Conservation (phyloP, 2,329 filamentous ascomycete species). For the Diaporthe aspalathi region DNA sequence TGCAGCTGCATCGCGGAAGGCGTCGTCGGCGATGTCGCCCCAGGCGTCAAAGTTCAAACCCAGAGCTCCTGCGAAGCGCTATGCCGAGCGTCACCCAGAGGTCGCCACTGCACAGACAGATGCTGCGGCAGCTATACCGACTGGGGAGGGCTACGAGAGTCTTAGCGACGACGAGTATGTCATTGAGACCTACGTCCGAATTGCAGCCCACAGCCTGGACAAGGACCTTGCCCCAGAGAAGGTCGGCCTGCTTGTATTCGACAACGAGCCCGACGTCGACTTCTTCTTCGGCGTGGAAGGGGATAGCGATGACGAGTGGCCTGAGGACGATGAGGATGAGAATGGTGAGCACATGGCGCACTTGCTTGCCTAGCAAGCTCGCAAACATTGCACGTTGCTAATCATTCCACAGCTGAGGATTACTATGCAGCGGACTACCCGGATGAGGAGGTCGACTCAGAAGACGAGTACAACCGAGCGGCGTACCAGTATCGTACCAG, state of each 20-base stretch:
- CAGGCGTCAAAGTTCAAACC: conserved; percentile 62
- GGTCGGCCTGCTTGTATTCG: conserved; percentile 68
- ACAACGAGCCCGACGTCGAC: conserved; percentile 67
- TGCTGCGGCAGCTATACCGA: conserved; percentile 32
- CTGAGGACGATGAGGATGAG: conserved; percentile 72
- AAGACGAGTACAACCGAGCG: conserved; percentile 71
- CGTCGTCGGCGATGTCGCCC: conserved; percentile 40
- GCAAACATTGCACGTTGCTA: conserved; percentile 24
- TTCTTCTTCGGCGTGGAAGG: conserved; percentile 71
- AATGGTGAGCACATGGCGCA: conserved; percentile 63
- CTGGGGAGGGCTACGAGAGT: conserved; percentile 45
- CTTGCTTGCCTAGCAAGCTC: neutral
- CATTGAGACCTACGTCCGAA: conserved; percentile 72
- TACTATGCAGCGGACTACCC: conserved; percentile 85
- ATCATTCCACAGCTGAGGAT: conserved; percentile 70
- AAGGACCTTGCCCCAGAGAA: conserved; percentile 60
- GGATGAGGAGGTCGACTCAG: conserved; percentile 80
- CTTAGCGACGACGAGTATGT: conserved; percentile 68
- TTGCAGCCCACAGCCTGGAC: conserved; percentile 64
- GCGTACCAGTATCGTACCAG: conserved; percentile 65
- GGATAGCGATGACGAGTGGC: conserved; percentile 70
- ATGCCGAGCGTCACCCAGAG: conserved; percentile 66
- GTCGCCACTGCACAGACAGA: conserved; percentile 41
- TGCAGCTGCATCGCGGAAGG: conserved; percentile 37
- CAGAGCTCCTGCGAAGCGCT: conserved; percentile 66